These are phyloP conservation scores for Trichocomaceae sp. DNA, from an alignment of 2,329 filamentous ascomycete genomes.

Conservation along the genomic window DNA sequence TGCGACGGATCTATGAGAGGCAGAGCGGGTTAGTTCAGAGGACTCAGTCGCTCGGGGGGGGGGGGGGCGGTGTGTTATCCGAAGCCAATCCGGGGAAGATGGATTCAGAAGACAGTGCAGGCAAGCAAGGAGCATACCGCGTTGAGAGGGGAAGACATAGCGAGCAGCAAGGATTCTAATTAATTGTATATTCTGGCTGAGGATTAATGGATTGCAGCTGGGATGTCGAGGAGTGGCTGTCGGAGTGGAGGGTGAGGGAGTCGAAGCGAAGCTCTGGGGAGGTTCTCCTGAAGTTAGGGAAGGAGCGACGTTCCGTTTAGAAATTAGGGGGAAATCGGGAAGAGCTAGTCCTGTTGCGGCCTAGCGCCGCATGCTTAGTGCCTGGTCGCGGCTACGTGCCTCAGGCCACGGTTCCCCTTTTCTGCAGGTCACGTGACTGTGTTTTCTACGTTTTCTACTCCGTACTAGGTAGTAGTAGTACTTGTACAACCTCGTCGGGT, in stretches of 20 bases:
- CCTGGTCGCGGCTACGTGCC: slow-evolving; percentile 12
- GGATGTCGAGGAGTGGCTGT: slow-evolving; percentile 7
- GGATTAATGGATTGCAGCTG: not conserved
- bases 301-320: slow-evolving; percentile 13
- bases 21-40: not conserved
- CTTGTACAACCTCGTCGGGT: not conserved
- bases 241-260: slow-evolving; percentile 7
- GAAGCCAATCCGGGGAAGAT: slow-evolving; percentile 11
- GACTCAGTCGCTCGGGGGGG: not conserved
- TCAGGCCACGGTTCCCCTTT: slow-evolving; percentile 3
- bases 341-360: not conserved
- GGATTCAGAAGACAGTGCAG: slow-evolving; percentile 17
- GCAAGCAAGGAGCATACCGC: slow-evolving; percentile 40
- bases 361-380: not conserved
- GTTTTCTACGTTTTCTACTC: no score
- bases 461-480: no score
- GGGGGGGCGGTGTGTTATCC: no score
- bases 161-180: slow-evolving; percentile 21
- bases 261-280: slow-evolving; percentile 15
- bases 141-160: slow-evolving; percentile 49
- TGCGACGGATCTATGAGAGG: slow-evolving; percentile 77
- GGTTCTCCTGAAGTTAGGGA: slow-evolving; percentile 14
- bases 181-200: not conserved
- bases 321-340: slow-evolving; percentile 15
- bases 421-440: slow-evolving; percentile 6